phyloP scores from a whole-genome alignment of 768 basidiomycete genomes.

The Psilocybe subaeruginosa region DNA sequence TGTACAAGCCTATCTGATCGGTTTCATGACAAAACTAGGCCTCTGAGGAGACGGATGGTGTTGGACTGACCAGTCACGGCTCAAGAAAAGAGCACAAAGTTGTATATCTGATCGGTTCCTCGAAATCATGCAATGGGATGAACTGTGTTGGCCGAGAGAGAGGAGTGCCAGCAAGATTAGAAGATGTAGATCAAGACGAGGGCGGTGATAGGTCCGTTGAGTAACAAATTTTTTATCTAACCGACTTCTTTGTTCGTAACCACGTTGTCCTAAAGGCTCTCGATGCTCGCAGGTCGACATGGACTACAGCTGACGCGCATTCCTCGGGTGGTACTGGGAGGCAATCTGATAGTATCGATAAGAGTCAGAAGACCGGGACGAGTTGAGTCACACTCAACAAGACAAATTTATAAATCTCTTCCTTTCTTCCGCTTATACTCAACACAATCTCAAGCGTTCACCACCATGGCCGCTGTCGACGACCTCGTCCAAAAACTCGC shows the following conservation, averaged over 20 bases:
- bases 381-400: conserved; percentile 38
- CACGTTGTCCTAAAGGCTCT: conserved; percentile 10
- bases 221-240: conserved; percentile 10
- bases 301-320: conserved; percentile 26
- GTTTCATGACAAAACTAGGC: background rate
- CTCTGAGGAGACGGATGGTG: no score
- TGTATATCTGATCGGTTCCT: no score
- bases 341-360: conserved; percentile 41
- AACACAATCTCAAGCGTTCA: conserved; percentile 9
- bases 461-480: conserved; percentile 37
- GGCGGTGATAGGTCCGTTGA: conserved; percentile 12
- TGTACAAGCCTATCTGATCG: background rate
- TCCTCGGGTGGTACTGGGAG: conserved; percentile 19
- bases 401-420: conserved; percentile 19
- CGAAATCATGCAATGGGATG: background rate
- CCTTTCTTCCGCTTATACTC: conserved; percentile 20
- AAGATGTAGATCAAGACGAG: conserved; percentile 7
- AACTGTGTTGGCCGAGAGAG: no score
- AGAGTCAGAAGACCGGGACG: conserved; percentile 39
- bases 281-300: conserved; percentile 35
- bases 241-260: conserved; percentile 13
- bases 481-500: conserved; percentile 46
- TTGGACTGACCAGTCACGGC: no score
- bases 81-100: no score
- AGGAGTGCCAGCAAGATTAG: background rate